Conservation (phyloP, 139 green algal species). For the Protoeuglena noctilucae region DNA sequence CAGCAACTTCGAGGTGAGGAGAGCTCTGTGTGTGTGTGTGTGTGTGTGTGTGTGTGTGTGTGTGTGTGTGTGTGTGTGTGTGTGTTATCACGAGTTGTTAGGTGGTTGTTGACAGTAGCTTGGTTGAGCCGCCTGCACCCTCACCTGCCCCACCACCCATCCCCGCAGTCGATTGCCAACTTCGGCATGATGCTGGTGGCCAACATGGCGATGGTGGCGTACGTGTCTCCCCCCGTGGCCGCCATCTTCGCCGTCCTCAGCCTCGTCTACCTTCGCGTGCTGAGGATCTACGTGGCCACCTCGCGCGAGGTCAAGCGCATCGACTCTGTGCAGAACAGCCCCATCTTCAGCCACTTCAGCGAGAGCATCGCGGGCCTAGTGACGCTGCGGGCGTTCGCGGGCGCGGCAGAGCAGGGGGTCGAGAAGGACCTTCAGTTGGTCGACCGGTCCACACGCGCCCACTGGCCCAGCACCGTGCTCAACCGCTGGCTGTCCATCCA, state of each 20-base stretch:
- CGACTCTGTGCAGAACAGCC: slow-evolving; percentile 60
- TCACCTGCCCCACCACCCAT: no score
- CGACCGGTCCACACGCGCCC: slow-evolving; percentile 35
- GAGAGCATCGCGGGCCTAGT: slow-evolving; percentile 33
- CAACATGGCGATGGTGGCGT: neutral
- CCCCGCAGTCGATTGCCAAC: no score
- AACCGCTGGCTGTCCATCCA: slow-evolving; percentile 65
- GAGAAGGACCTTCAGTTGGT: no score
- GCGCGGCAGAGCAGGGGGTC: slow-evolving; percentile 19
- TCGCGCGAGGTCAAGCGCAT: slow-evolving; percentile 76
- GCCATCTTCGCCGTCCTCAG: slow-evolving; percentile 35
- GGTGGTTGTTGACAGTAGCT: no score
- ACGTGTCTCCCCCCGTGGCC: no score
- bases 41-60: no score
- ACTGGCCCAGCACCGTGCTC: slow-evolving; percentile 48
- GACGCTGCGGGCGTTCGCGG: slow-evolving; percentile 54
- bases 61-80: no score
- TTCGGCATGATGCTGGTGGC: neutral
- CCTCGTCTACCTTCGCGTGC: slow-evolving; percentile 38
- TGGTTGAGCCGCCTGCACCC: no score
- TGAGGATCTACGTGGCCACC: slow-evolving; percentile 55
- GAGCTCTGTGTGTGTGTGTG: no score
- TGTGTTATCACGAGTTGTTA: no score
- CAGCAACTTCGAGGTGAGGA: slow-evolving; percentile 27
- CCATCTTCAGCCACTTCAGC: slow-evolving; percentile 54